These are phyloP conservation scores for Cystobasidium ongulense DNA, from an alignment of 768 basidiomycete genomes.

Conservation along the genomic window DNA sequence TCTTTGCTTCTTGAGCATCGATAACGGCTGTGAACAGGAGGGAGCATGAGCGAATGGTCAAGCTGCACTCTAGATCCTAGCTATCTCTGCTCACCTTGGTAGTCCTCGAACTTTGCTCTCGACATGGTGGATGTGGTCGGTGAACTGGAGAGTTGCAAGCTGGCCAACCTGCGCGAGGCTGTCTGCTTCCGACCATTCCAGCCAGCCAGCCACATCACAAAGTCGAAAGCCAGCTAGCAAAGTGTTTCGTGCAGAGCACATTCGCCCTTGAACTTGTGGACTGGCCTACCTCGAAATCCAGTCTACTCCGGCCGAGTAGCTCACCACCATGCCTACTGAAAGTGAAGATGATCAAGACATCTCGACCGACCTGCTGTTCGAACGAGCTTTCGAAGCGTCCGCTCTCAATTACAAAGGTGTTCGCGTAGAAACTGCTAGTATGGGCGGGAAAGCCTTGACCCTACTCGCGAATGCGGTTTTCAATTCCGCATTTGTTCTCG, in stretches of 20 bases:
- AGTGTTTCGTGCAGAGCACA: background rate
- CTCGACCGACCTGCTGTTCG: slow-evolving; percentile 6
- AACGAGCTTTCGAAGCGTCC: background rate
- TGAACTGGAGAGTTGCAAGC: background rate
- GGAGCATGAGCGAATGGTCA: too few relatives aligned
- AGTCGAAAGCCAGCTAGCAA: background rate
- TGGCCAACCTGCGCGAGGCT: background rate
- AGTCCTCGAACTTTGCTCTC: slow-evolving; percentile 10
- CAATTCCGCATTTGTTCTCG: slow-evolving; percentile 21
- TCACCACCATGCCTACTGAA: background rate
- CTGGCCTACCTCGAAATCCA: too few relatives aligned
- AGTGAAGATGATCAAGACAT: background rate
- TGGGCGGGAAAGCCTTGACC: slow-evolving; percentile 16
- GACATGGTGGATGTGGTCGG: background rate
- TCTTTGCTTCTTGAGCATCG: slow-evolving; percentile 31
- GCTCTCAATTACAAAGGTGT: slow-evolving; percentile 16
- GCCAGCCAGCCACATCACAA: background rate
- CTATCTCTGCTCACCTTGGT: slow-evolving; percentile 12
- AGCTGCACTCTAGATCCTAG: too few relatives aligned
- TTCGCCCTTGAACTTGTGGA: too few relatives aligned
- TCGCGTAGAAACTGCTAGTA: background rate
- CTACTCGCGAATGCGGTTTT: slow-evolving; percentile 29
- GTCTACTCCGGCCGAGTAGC: too few relatives aligned
- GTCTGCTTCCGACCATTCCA: background rate
- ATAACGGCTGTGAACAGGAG: slow-evolving; percentile 4